A percentile compares a stretch with the other conserved stretches of the same genome.
These are phyloP conservation scores for Podospora anserina DNA, from an alignment of 495 filamentous ascomycete genomes.

Conservation along the genomic window DNA sequence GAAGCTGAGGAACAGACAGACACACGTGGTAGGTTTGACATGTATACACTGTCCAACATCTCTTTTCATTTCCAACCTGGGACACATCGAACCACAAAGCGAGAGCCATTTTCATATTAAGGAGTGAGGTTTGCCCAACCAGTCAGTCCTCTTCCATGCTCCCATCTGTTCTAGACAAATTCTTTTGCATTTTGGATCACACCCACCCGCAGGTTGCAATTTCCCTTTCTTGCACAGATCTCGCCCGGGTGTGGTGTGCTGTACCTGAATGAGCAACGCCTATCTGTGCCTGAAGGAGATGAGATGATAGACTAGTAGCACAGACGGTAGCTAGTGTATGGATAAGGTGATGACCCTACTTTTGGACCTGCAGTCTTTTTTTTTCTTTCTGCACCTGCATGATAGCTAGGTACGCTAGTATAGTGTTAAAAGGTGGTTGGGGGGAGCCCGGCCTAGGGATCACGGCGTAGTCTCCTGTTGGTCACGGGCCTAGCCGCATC, in stretches of 20 bases:
- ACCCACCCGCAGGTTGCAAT: background rate
- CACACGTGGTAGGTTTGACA: background rate
- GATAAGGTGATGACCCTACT: background rate
- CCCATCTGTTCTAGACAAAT: background rate
- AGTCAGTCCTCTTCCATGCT: background rate
- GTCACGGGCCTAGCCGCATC: too few species aligned
- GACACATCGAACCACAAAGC: background rate
- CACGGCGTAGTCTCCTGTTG: too few species aligned
- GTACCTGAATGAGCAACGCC: background rate
- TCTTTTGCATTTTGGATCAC: background rate
- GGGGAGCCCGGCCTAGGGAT: too few species aligned
- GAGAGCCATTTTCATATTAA: background rate
- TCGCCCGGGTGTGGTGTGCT: background rate
- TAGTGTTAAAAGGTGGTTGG: background rate
- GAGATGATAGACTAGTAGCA: background rate
- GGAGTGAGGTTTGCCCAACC: background rate
- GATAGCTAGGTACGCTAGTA: background rate
- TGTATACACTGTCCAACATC: background rate
- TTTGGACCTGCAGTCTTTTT: background rate
- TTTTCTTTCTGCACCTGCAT: background rate
- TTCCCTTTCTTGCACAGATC: background rate
- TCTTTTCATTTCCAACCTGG: background rate
- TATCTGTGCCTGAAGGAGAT: background rate
- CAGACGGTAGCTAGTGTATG: background rate
- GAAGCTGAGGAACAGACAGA: background rate